phyloP scores from a whole-genome alignment of 352 stramenopile genomes.

The Hyaloperonospora brassicae region DNA sequence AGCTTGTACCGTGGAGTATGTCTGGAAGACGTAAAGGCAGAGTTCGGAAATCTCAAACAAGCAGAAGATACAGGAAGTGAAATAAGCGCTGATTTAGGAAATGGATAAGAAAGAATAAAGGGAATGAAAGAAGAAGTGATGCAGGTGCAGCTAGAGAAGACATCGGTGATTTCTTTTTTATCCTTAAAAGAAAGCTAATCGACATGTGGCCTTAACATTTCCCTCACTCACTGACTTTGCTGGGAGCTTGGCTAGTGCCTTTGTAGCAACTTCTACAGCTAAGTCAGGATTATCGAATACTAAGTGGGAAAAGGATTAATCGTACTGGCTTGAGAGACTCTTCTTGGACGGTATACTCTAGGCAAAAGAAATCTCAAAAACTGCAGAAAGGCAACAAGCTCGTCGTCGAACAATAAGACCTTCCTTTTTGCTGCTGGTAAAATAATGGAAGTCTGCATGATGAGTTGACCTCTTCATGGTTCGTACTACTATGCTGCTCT shows the following conservation, averaged over 20 bases:
- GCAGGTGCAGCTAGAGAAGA: background rate
- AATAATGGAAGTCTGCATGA: slow-evolving; percentile 1
- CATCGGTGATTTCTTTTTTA: background rate
- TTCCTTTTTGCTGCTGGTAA: background rate
- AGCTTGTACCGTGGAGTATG: too few species aligned
- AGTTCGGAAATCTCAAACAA: too few species aligned
- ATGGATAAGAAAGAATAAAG: background rate
- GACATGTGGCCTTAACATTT: slow-evolving; percentile 2
- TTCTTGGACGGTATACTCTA: background rate
- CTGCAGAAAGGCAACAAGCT: slow-evolving; percentile 1
- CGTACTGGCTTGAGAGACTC: background rate
- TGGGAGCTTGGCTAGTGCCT: background rate
- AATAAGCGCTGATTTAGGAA: background rate
- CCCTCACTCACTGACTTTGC: background rate
- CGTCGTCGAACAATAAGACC: background rate
- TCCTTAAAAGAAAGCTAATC: background rate
- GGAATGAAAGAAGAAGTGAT: background rate
- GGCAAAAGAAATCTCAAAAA: slow-evolving; percentile 1
- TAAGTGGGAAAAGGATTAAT: slow-evolving; percentile 2
- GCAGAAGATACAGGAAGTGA: background rate
- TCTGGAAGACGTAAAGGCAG: too few species aligned
- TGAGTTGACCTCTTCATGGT: background rate
- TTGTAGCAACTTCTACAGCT: background rate
- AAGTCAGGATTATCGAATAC: background rate
- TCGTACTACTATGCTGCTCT: background rate